These are phyloP conservation scores for Podospora didyma DNA, from an alignment of 495 filamentous ascomycete species.

Conservation along the genomic window DNA sequence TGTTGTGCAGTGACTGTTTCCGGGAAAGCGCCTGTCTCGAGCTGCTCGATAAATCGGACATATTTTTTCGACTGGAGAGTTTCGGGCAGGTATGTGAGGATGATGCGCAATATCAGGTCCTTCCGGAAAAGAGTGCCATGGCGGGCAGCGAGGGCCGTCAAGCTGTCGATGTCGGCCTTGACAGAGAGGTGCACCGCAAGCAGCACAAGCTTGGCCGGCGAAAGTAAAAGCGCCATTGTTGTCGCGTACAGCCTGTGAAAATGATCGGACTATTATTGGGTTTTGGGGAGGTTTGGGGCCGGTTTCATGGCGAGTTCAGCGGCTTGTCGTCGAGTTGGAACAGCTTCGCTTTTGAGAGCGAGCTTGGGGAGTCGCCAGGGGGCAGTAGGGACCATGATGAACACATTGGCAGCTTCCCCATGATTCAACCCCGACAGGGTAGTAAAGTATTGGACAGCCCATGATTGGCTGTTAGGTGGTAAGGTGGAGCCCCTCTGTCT, in stretches of 20 bases:
- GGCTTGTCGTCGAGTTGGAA: neutral
- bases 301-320: slow-evolving; percentile 7
- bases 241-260: neutral
- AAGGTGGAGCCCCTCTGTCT: neutral
- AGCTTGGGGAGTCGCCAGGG: too few species aligned
- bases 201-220: slow-evolving; percentile 57
- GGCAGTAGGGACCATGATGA: neutral
- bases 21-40: slow-evolving; percentile 43
- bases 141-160: slow-evolving; percentile 59
- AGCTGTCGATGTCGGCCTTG: slow-evolving; percentile 53
- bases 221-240: slow-evolving; percentile 44
- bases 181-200: slow-evolving; percentile 59
- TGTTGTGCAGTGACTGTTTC: slow-evolving; percentile 18
- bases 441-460: neutral
- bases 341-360: neutral
- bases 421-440: neutral
- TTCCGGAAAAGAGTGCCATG: slow-evolving; percentile 54
- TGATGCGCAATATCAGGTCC: slow-evolving; percentile 70
- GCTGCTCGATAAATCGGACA: slow-evolving; percentile 52
- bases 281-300: neutral
- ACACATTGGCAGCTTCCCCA: neutral
- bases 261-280: slow-evolving; percentile 34
- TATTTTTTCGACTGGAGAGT: slow-evolving; percentile 63
- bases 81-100: slow-evolving; percentile 84
- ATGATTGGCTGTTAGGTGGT: neutral